Base-by-base conservation (phyloP, 768 basidiomycete genomes). In the Termitomyces bulborhizus region DNA sequence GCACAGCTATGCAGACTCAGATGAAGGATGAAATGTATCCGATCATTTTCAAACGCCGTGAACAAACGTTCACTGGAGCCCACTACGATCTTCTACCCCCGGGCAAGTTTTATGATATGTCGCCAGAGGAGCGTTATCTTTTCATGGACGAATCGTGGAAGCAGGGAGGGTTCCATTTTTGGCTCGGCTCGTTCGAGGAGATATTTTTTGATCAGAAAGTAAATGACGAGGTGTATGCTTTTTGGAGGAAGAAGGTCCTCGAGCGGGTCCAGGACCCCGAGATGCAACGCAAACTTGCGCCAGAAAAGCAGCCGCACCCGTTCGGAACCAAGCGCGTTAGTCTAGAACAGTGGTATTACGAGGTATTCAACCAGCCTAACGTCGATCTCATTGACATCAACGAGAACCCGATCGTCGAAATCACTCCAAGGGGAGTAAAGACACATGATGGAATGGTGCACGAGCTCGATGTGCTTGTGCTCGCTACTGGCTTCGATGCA, bases 401-500 rank as follows among this genome's bases (percentile, higher is more conserved):
- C 15, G 53, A 61, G 47, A 63, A 62, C 41, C 60, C 59, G 3
- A 64, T 67, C 31, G 18, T 36, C 0, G 61, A 60, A 6, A 37
- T 37, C 15, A 37, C 36, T 37, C 36, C 36, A 2, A 37, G 9
- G 15, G 36, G 36, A 5, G 59, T 67, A n/a, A 59, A 46, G 44
- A 64, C 58, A 7, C 44, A 41, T 11, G 64, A 65, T 40, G 62
- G 64, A 1, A 46, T 47, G 4, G 57, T 60, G 31, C 64, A 64
- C 31, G 62, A 61, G 32, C 49, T 67, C 3, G 64, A 67, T 48
- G 55, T 61, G 2, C 51, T 67, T 8, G 63, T 37, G 1, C 51
- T 67, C 3, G 66, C 66, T 18, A 67, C 66, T 1, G 66, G 66
- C 18, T 67, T 65, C 47, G 65, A 67, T 44, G 60, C 62, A 9